Conservation (phyloP, 495 filamentous ascomycete genomes). For the Penicillium nucicola region DNA sequence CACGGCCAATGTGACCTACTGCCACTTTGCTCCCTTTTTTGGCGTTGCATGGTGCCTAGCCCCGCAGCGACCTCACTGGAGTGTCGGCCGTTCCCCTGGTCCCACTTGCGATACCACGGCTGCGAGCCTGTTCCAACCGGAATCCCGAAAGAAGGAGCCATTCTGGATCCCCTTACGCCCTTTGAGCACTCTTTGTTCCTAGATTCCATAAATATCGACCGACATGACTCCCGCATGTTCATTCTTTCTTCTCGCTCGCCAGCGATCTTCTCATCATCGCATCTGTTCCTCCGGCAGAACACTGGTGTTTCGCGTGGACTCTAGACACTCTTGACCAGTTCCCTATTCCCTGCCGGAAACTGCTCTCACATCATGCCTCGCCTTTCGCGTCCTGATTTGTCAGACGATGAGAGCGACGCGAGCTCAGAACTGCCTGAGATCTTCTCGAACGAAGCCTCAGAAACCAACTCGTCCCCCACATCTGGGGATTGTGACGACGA, state of each 20-base stretch:
- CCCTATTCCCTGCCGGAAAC: constrained; percentile 1
- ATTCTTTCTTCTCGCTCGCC: constrained; percentile 5
- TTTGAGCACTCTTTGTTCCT: constrained; percentile 2
- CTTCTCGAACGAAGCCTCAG: constrained; percentile 10
- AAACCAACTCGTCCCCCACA: constrained; percentile 9
- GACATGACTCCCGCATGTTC: constrained; percentile 4
- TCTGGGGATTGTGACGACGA: constrained; percentile 17
- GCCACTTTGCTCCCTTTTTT: constrained; percentile 6
- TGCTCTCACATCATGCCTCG: neutral
- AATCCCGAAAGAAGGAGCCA: too few species aligned
- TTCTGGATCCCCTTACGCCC: constrained; percentile 3
- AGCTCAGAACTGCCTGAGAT: constrained; percentile 7
- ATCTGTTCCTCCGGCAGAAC: constrained; percentile 8
- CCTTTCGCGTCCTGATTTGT: constrained; percentile 3
- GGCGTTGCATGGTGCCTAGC: constrained; percentile 14
- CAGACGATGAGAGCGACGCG: constrained; percentile 10
- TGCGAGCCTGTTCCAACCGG: too few species aligned
- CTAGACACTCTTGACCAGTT: constrained; percentile 1
- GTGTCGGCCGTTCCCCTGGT: too few species aligned
- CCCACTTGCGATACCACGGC: too few species aligned
- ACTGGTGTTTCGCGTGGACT: constrained; percentile 5
- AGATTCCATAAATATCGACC: constrained; percentile 14
- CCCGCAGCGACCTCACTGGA: too few species aligned
- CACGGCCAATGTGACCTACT: constrained; percentile 10
- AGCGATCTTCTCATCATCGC: constrained; percentile 4